Percentiles rank a stretch among this genome's conserved stretches.
Conservation (phyloP, 257 asterid genomes). For the Thymus mandschuricus region DNA sequence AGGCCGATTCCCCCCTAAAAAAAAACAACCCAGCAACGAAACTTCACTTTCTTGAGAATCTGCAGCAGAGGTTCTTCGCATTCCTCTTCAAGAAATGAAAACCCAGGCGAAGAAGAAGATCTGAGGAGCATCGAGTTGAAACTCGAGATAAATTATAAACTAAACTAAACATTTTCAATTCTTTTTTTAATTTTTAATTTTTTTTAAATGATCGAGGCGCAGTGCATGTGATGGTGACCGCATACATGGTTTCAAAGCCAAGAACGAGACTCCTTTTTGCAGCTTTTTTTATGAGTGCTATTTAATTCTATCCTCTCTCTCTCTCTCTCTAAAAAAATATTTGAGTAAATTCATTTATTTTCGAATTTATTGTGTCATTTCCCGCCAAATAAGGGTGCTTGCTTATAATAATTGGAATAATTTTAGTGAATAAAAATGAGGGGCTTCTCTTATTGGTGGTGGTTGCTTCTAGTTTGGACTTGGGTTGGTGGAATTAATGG, state of each 20-base stretch:
- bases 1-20: background rate
- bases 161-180: background rate
- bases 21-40: background rate
- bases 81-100: constrained; percentile 25
- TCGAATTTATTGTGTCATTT: constrained; percentile 33
- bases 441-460: background rate
- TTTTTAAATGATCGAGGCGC: constrained; percentile 35
- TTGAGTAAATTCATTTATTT: constrained; percentile 26
- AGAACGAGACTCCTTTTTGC: constrained; percentile 40
- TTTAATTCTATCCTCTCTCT: constrained; percentile 11
- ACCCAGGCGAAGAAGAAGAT: constrained; percentile 41
- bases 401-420: too few relatives aligned
- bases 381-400: constrained; percentile 42
- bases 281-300: constrained; percentile 32
- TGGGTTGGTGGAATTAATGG: background rate
- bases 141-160: constrained; percentile 17
- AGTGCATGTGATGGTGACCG: constrained; percentile 59
- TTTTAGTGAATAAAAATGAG: too few relatives aligned
- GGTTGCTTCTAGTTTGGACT: background rate
- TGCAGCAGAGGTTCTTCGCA: constrained; percentile 20
- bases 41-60: constrained; percentile 12
- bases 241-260: constrained; percentile 35
- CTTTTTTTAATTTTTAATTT: background rate
- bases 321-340: background rate
- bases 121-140: constrained; percentile 29